Evolutionary conservation across 805 yeast genomes (phyloP).

Genomic region (Clavispora fructus): DNA sequence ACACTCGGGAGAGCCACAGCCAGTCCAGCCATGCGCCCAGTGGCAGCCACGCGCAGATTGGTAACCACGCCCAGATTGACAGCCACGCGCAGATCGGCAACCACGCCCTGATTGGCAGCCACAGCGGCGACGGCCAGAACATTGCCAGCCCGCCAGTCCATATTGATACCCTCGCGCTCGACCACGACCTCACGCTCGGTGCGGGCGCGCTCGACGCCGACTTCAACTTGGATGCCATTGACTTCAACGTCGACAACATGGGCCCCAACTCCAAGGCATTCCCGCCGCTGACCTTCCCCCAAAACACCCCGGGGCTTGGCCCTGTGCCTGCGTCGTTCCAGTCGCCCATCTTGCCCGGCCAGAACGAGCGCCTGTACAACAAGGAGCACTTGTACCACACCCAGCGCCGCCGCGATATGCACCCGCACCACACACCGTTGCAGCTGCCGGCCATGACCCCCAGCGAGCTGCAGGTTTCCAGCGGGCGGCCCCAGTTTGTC

Average conservation of each 20-base stretch:
- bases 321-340: slow-evolving; percentile 8
- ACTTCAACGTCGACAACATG: slow-evolving; percentile 11
- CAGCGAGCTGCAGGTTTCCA: slow-evolving; percentile 33
- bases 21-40: not conserved
- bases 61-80: not conserved
- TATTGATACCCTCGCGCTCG: not conserved
- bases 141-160: not conserved
- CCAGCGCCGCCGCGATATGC: slow-evolving; percentile 14
- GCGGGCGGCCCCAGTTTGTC: slow-evolving; percentile 11
- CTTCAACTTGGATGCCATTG: slow-evolving; percentile 9
- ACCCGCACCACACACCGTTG: slow-evolving; percentile 11
- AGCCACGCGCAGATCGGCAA: not conserved
- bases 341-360: slow-evolving; percentile 39
- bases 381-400: slow-evolving; percentile 38
- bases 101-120: not conserved
- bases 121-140: not conserved
- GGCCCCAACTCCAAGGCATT: slow-evolving; percentile 13
- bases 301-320: slow-evolving; percentile 14
- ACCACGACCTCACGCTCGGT: not conserved
- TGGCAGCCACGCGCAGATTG: not conserved
- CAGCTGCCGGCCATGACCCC: slow-evolving; percentile 63
- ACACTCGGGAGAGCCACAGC: too few relatives aligned
- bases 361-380: slow-evolving; percentile 36
- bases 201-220: slow-evolving; percentile 1
- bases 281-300: slow-evolving; percentile 14